Conservation (phyloP, 176 grass and related monocot species). For the Areca catechu region DNA sequence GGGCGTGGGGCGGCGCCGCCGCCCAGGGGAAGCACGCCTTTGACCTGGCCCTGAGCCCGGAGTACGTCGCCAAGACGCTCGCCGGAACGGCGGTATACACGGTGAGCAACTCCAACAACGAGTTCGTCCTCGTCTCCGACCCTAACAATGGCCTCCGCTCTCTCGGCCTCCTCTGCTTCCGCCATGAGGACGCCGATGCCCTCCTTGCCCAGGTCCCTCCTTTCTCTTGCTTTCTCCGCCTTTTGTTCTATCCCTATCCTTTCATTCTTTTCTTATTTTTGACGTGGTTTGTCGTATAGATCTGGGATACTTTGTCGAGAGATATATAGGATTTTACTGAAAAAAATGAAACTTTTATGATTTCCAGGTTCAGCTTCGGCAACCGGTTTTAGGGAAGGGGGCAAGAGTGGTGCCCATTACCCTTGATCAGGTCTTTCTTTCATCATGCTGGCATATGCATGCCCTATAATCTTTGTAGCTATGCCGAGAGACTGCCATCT, state of each 20-base stretch:
- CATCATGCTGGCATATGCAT: no score
- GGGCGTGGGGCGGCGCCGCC: no score
- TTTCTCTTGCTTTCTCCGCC: background rate
- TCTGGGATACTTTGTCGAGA: no score
- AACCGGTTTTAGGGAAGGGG: constrained; percentile 65
- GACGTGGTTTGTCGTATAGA: background rate
- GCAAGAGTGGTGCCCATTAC: constrained; percentile 87
- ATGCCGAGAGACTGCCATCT: no score
- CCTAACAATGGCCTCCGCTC: constrained; percentile 65
- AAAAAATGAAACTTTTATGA: background rate
- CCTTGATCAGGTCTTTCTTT: constrained; percentile 76
- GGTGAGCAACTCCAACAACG: constrained; percentile 81
- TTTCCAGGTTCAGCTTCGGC: constrained; percentile 56
- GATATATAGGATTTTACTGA: no score
- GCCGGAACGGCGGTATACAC: constrained; percentile 58
- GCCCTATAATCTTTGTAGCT: no score
- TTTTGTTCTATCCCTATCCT: background rate
- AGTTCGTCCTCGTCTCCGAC: constrained; percentile 92
- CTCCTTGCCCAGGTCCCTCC: constrained; percentile 60
- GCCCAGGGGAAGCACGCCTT: constrained; percentile 21
- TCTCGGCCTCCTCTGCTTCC: constrained; percentile 89
- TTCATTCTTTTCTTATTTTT: constrained; percentile 6
- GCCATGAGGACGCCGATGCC: constrained; percentile 63
- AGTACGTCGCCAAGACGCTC: constrained; percentile 54
- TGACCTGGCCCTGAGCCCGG: constrained; percentile 50